Evolutionary conservation across 345 rosid species (phyloP).

Genomic region (Populus davidiana): DNA sequence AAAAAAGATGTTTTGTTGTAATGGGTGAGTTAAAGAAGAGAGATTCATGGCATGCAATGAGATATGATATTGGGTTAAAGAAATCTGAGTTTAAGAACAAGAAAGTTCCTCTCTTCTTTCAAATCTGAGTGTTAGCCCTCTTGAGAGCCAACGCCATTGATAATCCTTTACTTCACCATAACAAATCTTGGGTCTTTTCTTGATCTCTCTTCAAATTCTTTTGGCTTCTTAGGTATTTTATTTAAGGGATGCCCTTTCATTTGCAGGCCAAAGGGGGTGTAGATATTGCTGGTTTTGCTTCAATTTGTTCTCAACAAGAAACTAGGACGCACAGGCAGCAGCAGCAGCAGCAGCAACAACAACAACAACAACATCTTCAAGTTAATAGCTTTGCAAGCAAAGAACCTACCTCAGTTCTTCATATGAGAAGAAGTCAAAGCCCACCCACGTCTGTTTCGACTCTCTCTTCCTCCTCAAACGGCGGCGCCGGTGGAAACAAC

Average conservation of each 20-base stretch:
- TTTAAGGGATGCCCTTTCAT: conserved; percentile 38
- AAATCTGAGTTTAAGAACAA: conserved; percentile 10
- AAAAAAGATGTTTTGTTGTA: conserved; percentile 11
- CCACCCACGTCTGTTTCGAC: conserved; percentile 67
- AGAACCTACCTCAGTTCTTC: conserved; percentile 44
- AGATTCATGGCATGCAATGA: conserved; percentile 33
- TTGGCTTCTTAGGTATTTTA: background rate
- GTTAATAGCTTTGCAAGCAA: conserved; percentile 21
- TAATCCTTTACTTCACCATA: background rate
- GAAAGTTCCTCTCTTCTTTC: conserved; percentile 4
- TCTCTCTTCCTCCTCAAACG: conserved; percentile 58
- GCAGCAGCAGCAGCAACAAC: conserved; percentile 20
- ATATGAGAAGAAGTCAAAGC: conserved; percentile 60
- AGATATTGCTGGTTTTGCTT: conserved; percentile 35
- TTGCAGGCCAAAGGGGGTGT: conserved; percentile 35
- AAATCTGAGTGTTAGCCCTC: conserved; percentile 17
- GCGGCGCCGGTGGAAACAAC: conserved; percentile 29
- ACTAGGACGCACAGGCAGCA: conserved; percentile 27
- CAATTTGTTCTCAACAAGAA: conserved; percentile 33
- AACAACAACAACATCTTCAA: conserved; percentile 16
- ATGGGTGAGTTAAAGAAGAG: conserved; percentile 26
- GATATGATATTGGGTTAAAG: conserved; percentile 6
- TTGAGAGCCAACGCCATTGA: background rate
- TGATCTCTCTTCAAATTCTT: conserved; percentile 10
- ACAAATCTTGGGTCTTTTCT: conserved; percentile 3